phyloP scores from a whole-genome alignment of 2,329 filamentous ascomycete genomes.

The Beauveria scarabaeidicola region DNA sequence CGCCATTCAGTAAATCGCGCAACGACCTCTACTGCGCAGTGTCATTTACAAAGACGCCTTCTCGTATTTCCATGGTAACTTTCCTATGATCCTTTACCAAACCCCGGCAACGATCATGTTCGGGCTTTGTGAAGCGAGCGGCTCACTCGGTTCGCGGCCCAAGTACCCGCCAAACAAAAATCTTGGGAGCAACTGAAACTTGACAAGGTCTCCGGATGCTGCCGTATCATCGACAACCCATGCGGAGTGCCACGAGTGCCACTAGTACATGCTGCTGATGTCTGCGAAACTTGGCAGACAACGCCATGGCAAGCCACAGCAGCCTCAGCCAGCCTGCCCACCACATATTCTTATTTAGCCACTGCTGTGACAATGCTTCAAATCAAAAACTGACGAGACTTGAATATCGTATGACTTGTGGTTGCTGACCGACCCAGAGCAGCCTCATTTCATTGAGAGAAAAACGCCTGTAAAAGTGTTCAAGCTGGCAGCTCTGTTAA shows the following conservation, averaged over 20 bases:
- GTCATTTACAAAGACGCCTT: background rate
- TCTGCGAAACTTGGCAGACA: background rate
- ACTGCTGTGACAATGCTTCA: too few species aligned
- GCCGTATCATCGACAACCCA: constrained; percentile 27
- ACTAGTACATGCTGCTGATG: background rate
- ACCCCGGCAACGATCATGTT: background rate
- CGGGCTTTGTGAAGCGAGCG: constrained; percentile 12
- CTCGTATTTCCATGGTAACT: background rate
- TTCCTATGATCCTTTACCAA: background rate
- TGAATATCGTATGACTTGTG: too few species aligned
- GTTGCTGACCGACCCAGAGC: too few species aligned
- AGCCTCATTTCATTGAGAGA: too few species aligned
- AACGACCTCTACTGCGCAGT: background rate
- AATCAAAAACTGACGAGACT: too few species aligned
- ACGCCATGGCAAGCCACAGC: background rate
- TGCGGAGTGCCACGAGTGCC: constrained; percentile 20
- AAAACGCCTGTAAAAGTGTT: background rate
- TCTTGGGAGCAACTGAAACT: constrained; percentile 1
- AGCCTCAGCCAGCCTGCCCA: background rate
- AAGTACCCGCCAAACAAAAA: constrained; percentile 21
- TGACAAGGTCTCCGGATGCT: constrained; percentile 20
- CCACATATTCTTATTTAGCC: too few species aligned
- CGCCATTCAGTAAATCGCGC: background rate
- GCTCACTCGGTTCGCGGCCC: constrained; percentile 31
- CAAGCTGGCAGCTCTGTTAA: background rate